Evolutionary conservation across 371 early-diverging fungal genomes (phyloP), one percentile per base, ranked within the genome.

Genomic region (Dinochytrium kinnereticum): DNA sequence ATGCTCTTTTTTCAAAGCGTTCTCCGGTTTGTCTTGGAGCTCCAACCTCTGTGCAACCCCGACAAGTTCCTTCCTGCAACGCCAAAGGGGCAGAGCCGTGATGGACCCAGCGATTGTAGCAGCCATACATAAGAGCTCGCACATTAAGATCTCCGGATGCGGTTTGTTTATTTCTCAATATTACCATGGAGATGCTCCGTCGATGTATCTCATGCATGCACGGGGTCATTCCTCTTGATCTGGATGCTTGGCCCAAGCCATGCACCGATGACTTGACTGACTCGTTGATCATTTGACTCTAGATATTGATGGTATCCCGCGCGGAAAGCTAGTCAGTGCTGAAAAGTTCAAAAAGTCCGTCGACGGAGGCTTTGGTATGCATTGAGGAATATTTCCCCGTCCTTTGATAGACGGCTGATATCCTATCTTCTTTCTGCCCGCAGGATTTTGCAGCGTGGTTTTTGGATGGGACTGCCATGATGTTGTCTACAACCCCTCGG

Each of bases 391-490:
- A n/a, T n/a, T n/a, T n/a, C n/a, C n/a, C n/a, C n/a, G n/a, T n/a
- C n/a, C n/a, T n/a, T n/a, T n/a, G n/a, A n/a, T n/a, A n/a, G n/a
- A n/a, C n/a, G n/a, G n/a, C n/a, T n/a, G n/a, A n/a, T n/a, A n/a
- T n/a, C n/a, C n/a, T n/a, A n/a, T n/a, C n/a, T n/a, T n/a, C n/a
- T n/a, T n/a, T n/a, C n/a, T n/a, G n/a, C n/a, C 2, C 31, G 19
- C 61, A 92, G 93, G 91, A 0, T 94, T 93, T 73, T 93, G 95
- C 77, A 89, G 89, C 15, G 91, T 93, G n/a, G 79, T 92, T n/a
- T 93, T 91, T 81, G 93, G 91, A 7, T 95, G 94, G 95, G 95
- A 94, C 75, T 85, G 91, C 74, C 83, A 80, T 53, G 85, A 85
- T 66, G 55, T 68, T 1, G 70, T 74, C 0, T 83, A 83, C 75